phyloP scores from a whole-genome alignment of 768 basidiomycete species.

The Boletus sp. region DNA sequence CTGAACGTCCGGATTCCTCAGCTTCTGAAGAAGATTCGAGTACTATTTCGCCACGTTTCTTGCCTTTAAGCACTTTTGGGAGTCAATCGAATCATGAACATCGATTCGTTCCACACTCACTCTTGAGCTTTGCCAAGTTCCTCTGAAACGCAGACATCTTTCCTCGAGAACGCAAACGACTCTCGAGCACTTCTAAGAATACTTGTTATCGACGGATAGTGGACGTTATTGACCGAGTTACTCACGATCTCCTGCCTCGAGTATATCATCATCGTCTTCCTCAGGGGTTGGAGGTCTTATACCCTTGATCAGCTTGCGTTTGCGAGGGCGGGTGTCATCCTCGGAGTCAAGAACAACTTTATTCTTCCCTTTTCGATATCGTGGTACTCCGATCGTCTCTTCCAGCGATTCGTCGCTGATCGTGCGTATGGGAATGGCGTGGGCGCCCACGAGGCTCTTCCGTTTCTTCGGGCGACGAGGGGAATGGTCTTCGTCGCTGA shows the following conservation, averaged over 20 bases:
- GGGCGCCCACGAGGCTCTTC: slow-evolving; percentile 10
- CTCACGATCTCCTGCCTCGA: slow-evolving; percentile 54
- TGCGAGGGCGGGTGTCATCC: slow-evolving; percentile 34
- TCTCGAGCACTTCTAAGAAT: slow-evolving; percentile 55
- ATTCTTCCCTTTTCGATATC: slow-evolving; percentile 20
- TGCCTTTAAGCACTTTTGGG: slow-evolving; percentile 32
- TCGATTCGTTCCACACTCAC: slow-evolving; percentile 34
- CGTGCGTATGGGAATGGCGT: slow-evolving; percentile 10
- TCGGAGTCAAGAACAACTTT: slow-evolving; percentile 31
- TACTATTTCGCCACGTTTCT: slow-evolving; percentile 39
- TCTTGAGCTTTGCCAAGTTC: slow-evolving; percentile 62
- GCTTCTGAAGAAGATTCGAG: slow-evolving; percentile 33
- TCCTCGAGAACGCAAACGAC: slow-evolving; percentile 57
- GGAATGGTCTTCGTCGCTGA: slow-evolving; percentile 25
- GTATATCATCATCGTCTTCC: slow-evolving; percentile 41
- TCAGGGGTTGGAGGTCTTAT: slow-evolving; percentile 40
- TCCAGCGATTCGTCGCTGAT: slow-evolving; percentile 24
- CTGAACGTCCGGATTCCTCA: slow-evolving; percentile 28
- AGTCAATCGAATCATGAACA: slow-evolving; percentile 1
- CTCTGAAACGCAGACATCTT: slow-evolving; percentile 60
- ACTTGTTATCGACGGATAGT: neutral
- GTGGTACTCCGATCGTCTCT: slow-evolving; percentile 16
- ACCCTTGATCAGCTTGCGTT: slow-evolving; percentile 43
- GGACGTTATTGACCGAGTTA: neutral
- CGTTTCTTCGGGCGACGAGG: slow-evolving; percentile 25